Conservation (phyloP, 257 asterid species). For the Solanum neorickii region DNA sequence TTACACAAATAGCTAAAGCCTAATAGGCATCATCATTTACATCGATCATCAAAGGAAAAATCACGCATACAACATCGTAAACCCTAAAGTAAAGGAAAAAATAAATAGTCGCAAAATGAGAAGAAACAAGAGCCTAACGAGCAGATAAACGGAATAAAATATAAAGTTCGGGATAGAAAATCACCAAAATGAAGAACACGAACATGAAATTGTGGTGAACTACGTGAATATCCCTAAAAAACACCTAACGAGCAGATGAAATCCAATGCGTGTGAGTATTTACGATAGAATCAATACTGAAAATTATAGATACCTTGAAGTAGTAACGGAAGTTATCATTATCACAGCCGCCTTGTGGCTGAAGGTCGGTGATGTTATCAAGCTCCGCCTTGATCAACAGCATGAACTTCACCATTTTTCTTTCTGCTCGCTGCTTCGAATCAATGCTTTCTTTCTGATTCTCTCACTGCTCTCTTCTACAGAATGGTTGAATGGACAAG, state of each 20-base stretch:
- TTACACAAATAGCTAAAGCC: background rate
- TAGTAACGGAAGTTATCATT: conserved; percentile 53
- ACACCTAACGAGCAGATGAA: background rate
- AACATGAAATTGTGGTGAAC: background rate
- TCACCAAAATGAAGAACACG: background rate
- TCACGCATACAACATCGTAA: background rate
- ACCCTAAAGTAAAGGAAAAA: background rate
- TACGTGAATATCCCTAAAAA: background rate
- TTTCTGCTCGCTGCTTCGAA: background rate
- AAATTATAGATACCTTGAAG: conserved; percentile 36
- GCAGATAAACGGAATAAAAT: background rate
- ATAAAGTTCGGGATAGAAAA: background rate
- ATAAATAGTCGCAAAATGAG: background rate
- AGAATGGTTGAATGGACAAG: background rate
- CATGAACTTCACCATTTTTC: conserved; percentile 58
- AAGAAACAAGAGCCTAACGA: background rate
- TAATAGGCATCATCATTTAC: background rate
- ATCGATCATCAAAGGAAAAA: background rate
- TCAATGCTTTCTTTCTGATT: background rate
- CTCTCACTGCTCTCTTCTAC: background rate
- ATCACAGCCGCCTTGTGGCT: conserved; percentile 77
- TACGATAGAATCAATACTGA: background rate
- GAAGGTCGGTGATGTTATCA: conserved; percentile 64
- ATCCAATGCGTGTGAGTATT: background rate
- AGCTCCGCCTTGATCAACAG: conserved; percentile 62